Conservation (phyloP, 2,329 filamentous ascomycete species). For the Grosmannia huntii region DNA sequence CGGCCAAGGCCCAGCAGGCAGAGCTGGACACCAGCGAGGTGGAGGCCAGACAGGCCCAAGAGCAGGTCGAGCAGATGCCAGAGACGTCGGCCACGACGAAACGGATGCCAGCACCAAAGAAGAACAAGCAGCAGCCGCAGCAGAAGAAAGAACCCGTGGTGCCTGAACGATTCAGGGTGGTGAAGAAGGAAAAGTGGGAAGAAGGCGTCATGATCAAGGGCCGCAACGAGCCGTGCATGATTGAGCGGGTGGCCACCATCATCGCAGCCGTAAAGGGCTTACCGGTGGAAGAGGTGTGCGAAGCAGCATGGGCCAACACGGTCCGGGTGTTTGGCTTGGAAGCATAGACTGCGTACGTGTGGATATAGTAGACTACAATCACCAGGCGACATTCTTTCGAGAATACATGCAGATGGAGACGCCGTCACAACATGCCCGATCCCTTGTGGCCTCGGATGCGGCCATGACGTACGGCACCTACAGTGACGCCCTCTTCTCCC, state of each 20-base stretch:
- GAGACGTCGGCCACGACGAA: slow-evolving; percentile 27
- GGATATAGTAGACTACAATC: neutral
- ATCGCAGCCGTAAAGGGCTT: slow-evolving; percentile 79
- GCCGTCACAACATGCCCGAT: slow-evolving; percentile 30
- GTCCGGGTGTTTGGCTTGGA: slow-evolving; percentile 65
- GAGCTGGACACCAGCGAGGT: neutral
- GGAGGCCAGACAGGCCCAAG: neutral
- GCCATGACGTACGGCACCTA: slow-evolving; percentile 55
- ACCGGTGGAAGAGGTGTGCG: slow-evolving; percentile 67
- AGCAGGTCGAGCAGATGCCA: slow-evolving; percentile 3
- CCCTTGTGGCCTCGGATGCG: slow-evolving; percentile 48
- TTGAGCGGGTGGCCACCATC: slow-evolving; percentile 76
- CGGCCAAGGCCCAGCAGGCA: slow-evolving; percentile 3
- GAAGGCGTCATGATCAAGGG: slow-evolving; percentile 86
- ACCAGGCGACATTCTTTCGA: neutral
- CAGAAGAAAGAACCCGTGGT: slow-evolving; percentile 41
- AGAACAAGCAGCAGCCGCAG: neutral
- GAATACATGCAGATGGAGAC: too few species aligned
- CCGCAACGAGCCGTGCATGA: slow-evolving; percentile 82
- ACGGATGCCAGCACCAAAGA: neutral
- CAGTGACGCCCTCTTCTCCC: slow-evolving; percentile 69
- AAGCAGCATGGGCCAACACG: slow-evolving; percentile 77
- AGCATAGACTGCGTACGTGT: slow-evolving; percentile 16
- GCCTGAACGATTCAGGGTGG: slow-evolving; percentile 60
- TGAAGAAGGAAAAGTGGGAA: slow-evolving; percentile 94